These are phyloP conservation scores for Stachybotrys chartarum DNA, from an alignment of 2,329 filamentous ascomycete species.

Conservation along the genomic window DNA sequence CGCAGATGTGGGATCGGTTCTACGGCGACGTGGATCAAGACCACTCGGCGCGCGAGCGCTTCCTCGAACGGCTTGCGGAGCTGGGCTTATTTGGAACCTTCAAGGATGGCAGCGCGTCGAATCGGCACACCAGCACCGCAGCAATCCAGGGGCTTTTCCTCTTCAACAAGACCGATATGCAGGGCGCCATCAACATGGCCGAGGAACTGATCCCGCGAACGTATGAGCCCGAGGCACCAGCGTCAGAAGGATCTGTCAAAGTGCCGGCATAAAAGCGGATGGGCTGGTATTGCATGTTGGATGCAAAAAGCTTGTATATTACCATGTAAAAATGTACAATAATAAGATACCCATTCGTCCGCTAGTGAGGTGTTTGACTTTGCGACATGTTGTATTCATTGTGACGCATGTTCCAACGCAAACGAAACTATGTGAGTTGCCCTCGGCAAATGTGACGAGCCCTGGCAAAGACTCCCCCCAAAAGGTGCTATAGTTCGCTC, in stretches of 20 bases:
- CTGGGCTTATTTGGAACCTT: slow-evolving; percentile 62
- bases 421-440: too few species aligned
- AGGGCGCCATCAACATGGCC: slow-evolving; percentile 77
- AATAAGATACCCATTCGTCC: background rate
- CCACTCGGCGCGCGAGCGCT: slow-evolving; percentile 55
- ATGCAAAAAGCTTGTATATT: background rate
- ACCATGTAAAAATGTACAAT: background rate
- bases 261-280: slow-evolving; percentile 24
- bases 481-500: too few species aligned
- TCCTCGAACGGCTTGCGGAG: slow-evolving; percentile 62
- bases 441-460: too few species aligned
- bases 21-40: slow-evolving; percentile 73
- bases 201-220: slow-evolving; percentile 55
- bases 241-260: slow-evolving; percentile 32
- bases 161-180: slow-evolving; percentile 87
- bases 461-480: too few species aligned
- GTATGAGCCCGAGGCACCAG: slow-evolving; percentile 40
- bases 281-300: background rate
- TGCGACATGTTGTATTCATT: too few species aligned
- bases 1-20: slow-evolving; percentile 87
- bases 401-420: too few species aligned
- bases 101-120: slow-evolving; percentile 36
- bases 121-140: slow-evolving; percentile 69
- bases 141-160: slow-evolving; percentile 91
- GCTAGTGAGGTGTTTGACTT: background rate